Base-by-base conservation (phyloP, 129 eudicot species). In the Lactuca saligna region DNA sequence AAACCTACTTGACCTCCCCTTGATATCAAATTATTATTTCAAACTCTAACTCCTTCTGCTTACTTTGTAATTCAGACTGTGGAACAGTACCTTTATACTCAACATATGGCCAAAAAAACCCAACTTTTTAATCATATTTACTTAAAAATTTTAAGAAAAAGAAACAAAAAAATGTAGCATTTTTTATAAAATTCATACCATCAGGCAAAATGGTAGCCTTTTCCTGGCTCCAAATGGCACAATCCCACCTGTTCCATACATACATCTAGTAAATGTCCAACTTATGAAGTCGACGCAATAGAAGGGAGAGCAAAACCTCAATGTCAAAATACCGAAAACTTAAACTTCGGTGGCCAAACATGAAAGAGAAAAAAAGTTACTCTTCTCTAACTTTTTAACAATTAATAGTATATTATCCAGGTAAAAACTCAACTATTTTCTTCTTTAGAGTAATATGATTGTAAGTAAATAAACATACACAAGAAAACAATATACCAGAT, bases 231-330 rank as follows among this genome's bases (percentile, higher is more conserved):
- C 75, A 91, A 80, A 73, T 91, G 96, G 70, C 84, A 79, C 78
- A 89, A 86, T 65, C 97, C 97, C 62, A 82, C 90, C 70, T 83
- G 81, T 61, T 55, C 68, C 82, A 84, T 48, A 76, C 90, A 88
- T n/a, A 84, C 59, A 70, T 91, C 97, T 81, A 91, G 81, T 74
- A 91, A 76, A 88, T 91, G 97, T 49, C 93, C 97, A 58, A 88
- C 97, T 70, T n/a, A n/a, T n/a, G n/a, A n/a, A n/a, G n/a, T n/a
- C n/a, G n/a, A n/a, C n/a, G n/a, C n/a, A n/a, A n/a, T n/a, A n/a
- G n/a, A n/a, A n/a, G n/a, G n/a, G n/a, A n/a, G n/a, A n/a, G n/a
- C n/a, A n/a, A n/a, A n/a, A n/a, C n/a, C n/a, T n/a, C n/a, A n/a
- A n/a, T n/a, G n/a, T n/a, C n/a, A n/a, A n/a, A n/a, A n/a, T n/a